phyloP scores from a whole-genome alignment of 805 yeast genomes.

The Debaryomyces prosopidis region DNA sequence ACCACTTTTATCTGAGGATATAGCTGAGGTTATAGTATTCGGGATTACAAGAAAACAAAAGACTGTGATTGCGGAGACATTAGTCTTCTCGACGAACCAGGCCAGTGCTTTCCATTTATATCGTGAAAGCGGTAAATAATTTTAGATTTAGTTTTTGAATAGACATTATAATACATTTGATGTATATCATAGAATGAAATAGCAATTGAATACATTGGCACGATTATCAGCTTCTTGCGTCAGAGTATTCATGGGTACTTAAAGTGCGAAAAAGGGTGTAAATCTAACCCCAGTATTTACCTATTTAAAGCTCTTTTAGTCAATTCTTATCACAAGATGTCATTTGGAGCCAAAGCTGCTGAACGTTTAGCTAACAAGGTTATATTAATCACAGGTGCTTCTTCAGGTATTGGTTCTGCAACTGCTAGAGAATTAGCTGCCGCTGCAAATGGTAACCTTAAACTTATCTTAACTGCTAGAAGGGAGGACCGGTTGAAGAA shows the following conservation, averaged over 20 bases:
- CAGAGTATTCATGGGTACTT: no score
- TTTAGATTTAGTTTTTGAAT: background rate
- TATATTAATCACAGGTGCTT: slow-evolving; percentile 41
- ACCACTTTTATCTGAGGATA: slow-evolving; percentile 71
- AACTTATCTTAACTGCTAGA: slow-evolving; percentile 39
- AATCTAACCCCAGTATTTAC: no score
- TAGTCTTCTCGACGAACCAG: slow-evolving; percentile 84
- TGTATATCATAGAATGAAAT: no score
- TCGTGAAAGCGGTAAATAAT: slow-evolving; percentile 13
- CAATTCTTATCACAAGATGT: slow-evolving; percentile 19
- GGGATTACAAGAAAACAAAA: slow-evolving; percentile 66
- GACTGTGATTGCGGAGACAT: slow-evolving; percentile 75
- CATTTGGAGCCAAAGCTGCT: slow-evolving; percentile 38
- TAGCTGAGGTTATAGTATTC: slow-evolving; percentile 73
- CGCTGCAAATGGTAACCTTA: slow-evolving; percentile 38
- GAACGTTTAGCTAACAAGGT: slow-evolving; percentile 39
- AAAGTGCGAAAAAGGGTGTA: no score
- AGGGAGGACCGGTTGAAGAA: slow-evolving; percentile 28
- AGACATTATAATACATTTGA: background rate
- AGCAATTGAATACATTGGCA: no score
- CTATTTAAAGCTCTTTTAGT: no score
- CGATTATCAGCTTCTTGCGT: no score
- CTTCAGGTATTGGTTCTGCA: slow-evolving; percentile 46
- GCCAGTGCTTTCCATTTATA: slow-evolving; percentile 72
- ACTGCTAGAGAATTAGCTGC: slow-evolving; percentile 40